A percentile compares a stretch with the other conserved stretches of the same genome.
Evolutionary conservation across 352 stramenopile genomes (phyloP).

Genomic region (Pythium aristosporum): DNA sequence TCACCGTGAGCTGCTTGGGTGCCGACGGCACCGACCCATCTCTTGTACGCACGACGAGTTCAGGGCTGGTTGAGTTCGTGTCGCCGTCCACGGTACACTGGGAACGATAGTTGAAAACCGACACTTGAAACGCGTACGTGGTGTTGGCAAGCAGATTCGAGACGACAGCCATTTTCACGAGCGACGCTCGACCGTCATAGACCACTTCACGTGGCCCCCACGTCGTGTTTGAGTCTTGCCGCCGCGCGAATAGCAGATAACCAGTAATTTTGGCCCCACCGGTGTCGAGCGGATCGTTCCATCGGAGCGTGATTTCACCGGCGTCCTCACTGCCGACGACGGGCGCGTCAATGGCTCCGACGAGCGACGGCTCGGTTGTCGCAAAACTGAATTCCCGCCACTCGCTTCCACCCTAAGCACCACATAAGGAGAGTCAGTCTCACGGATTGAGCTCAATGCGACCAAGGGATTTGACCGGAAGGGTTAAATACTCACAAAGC

Average conservation of each 20-base stretch:
- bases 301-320: conserved; percentile 44
- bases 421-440: conserved; percentile 17
- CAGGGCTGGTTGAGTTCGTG: conserved; percentile 23
- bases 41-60: conserved; percentile 39
- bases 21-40: conserved; percentile 39
- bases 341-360: conserved; percentile 29
- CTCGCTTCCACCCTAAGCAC: conserved; percentile 37
- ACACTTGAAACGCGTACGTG: conserved; percentile 46
- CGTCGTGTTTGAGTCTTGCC: conserved; percentile 26
- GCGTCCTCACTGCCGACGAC: conserved; percentile 38
- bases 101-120: conserved; percentile 45
- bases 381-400: conserved; percentile 27
- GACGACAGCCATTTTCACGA: conserved; percentile 27
- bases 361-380: conserved; percentile 34
- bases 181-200: conserved; percentile 40
- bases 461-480: background rate
- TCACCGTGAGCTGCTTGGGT: conserved; percentile 34
- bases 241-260: conserved; percentile 36
- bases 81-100: conserved; percentile 36
- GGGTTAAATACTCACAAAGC: conserved; percentile 12
- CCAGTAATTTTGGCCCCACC: conserved; percentile 46
- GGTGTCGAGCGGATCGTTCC: conserved; percentile 39
- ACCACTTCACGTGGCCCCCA: conserved; percentile 36
- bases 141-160: conserved; percentile 37
- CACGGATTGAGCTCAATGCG: background rate